Evolutionary conservation across 2,329 filamentous ascomycete genomes (phyloP).

Genomic region (Trichoderma lentiforme): DNA sequence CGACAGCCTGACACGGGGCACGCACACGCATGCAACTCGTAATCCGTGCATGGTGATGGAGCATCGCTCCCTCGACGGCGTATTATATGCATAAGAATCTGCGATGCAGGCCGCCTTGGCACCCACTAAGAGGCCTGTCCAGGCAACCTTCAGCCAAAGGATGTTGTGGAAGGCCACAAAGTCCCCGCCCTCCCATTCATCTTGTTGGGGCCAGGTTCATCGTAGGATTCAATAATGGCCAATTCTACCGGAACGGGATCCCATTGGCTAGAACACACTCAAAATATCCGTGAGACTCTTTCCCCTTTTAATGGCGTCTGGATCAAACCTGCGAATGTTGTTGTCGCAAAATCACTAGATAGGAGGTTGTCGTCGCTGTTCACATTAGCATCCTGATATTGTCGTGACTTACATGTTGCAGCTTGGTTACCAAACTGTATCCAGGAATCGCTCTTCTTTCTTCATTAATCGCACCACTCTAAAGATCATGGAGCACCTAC

Average conservation of each 20-base stretch:
- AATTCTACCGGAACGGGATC: slow-evolving; percentile 24
- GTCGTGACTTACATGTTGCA: slow-evolving; percentile 12
- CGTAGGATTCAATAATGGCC: not conserved
- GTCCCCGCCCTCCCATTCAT: slow-evolving; percentile 9
- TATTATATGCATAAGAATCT: not conserved
- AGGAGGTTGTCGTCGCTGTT: not conserved
- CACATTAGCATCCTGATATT: not conserved
- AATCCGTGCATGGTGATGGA: slow-evolving; percentile 1
- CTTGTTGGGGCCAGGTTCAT: not conserved
- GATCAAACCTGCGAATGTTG: slow-evolving; percentile 24
- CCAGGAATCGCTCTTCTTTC: not conserved
- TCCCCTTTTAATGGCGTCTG: slow-evolving; percentile 35
- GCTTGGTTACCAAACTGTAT: not conserved
- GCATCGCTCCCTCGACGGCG: not conserved
- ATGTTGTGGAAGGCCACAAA: slow-evolving; percentile 2
- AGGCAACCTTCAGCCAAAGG: slow-evolving; percentile 12
- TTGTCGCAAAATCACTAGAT: not conserved
- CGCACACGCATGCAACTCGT: slow-evolving; percentile 9
- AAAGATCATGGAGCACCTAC: not conserved
- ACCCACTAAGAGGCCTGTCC: slow-evolving; percentile 25
- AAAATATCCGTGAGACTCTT: slow-evolving; percentile 37
- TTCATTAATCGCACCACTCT: not conserved
- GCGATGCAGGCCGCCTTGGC: slow-evolving; percentile 17
- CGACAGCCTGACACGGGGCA: slow-evolving; percentile 16
- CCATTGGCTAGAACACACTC: slow-evolving; percentile 32